Evolutionary conservation across 1,139 yeast genomes (phyloP), one percentile per base, ranked within the genome.

Genomic region (Yamadazyma siamensis): DNA sequence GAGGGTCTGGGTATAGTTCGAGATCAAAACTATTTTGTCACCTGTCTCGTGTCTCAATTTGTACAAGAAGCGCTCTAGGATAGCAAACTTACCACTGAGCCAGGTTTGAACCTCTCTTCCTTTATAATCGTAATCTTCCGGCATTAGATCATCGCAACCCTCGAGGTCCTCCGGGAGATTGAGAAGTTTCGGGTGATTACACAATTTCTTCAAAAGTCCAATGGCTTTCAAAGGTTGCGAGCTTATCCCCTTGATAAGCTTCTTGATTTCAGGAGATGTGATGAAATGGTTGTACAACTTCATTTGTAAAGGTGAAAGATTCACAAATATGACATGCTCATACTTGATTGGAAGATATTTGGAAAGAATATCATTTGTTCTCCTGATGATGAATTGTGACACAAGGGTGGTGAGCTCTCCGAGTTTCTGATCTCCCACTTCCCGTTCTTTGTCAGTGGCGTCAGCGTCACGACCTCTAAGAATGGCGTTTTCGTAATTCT

Each of bases 301-400:
- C 33, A 66, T 64, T 55, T 91, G 99, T 61, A 89, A 71, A 1
- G 88, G 88, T 2, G 94, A 74, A 35, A 91, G 63, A 18, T 81
- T 82, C 35, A 94, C 89, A 54, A 91, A 91, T 11, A 91, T 81
- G 25, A 91, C 98, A 56, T 91, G 95, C 54, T 91, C 99, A 54
- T 88, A 89, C 55, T 91, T 91, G 43, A 94, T 86, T 0, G 98
- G 98, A 35, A 91, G 66, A 50, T 91, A 91, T 57, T 91, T 91
- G 25, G 96, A 83, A 37, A 91, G 66, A 45, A 91, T 86, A 57
- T 94, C 98, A 59, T 91, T 91, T 0, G 98, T 89, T 52, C 99
- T 78, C 52, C 99, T 75, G 39, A 91, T 94, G 53, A 94, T 91
- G 52, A 89, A 88, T 45, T 80, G 83, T 26, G 91, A 85, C 2